phyloP scores from a whole-genome alignment of 2,329 filamentous ascomycete genomes.

The Scytalidium sp. region DNA sequence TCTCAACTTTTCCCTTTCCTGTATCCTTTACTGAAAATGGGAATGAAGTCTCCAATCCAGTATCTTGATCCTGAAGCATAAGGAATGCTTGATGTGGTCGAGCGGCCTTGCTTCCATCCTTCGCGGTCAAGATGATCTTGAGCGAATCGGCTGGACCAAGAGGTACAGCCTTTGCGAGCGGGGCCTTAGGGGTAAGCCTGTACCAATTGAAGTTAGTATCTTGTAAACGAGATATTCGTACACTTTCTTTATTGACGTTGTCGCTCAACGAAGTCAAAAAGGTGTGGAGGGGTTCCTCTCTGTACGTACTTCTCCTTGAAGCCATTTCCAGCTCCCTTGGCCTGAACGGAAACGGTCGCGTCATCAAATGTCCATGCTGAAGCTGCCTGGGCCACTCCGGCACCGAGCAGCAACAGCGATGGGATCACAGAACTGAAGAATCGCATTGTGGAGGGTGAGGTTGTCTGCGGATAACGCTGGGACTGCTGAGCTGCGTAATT shows the following conservation, averaged over 20 bases:
- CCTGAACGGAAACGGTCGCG: constrained; percentile 61
- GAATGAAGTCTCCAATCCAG: constrained; percentile 83
- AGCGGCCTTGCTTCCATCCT: constrained; percentile 74
- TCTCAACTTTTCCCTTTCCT: constrained; percentile 79
- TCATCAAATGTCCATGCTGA: constrained; percentile 72
- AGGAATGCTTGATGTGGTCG: constrained; percentile 94
- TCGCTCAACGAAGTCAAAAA: background rate
- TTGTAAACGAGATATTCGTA: too few species aligned
- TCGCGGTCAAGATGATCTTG: constrained; percentile 78
- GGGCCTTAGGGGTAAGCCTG: constrained; percentile 25
- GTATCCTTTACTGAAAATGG: constrained; percentile 80
- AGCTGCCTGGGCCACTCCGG: constrained; percentile 37
- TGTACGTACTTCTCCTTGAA: constrained; percentile 63
- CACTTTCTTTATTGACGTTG: too few species aligned
- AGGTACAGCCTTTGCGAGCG: constrained; percentile 57
- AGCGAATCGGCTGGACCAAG: constrained; percentile 70
- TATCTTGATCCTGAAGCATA: constrained; percentile 69
- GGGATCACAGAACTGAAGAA: constrained; percentile 37
- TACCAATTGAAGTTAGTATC: constrained; percentile 10
- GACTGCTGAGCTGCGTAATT: background rate
- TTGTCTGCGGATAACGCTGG: constrained; percentile 1
- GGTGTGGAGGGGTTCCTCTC: background rate
- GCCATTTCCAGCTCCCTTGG: constrained; percentile 47
- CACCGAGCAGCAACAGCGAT: constrained; percentile 37
- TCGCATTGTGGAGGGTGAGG: constrained; percentile 33